Evolutionary conservation across 202 grass and related monocot species (phyloP), one percentile per base, ranked within the genome.

Genomic region (Setaria italica): DNA sequence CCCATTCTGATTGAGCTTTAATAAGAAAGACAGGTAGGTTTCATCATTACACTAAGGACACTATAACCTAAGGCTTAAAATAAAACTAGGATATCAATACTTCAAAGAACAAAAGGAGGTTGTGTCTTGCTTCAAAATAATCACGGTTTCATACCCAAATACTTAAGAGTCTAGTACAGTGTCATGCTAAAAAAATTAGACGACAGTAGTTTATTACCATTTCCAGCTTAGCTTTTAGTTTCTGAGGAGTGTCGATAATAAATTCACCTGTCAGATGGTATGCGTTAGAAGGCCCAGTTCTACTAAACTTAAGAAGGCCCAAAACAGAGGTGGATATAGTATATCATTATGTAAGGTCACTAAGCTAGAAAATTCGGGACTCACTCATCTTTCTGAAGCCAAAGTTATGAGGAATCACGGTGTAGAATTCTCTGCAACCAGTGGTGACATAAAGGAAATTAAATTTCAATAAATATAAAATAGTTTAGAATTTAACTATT

Each of bases 401-500:
- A 50, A 98, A 94, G 82, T 98, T 93, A 94, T 98, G 95, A 87
- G 95, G 95, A 73, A 98, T 98, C 83, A 98, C 91, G 6, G 91
- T 98, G 81, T 90, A 90, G 85, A 90, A 90, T 87, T 90, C 85
- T 70, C 89, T 90, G 81, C 69, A 80, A 68, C 6, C 51, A 74
- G 33, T 59, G 41, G 58, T 21, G 79, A 79, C 62, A 76, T 25
- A 74, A 80, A 62, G 13, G 16, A 67, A 67, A 41, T 42, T 67
- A 67, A 64, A 41, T 67, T 41, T 67, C 15, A 41, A 37, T 67
- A 67, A 67, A 67, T 67, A 41, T 6, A 41, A 14, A 67, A 67
- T 41, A 67, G 19, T 8, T 9, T 35, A 41, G 2, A 11, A 67
- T 41, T 3, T 3, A 67, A 41, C 65, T 39, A 67, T 67, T 32